phyloP scores from a whole-genome alignment of 495 filamentous ascomycete genomes.

The Aspergillus bertholletiae region DNA sequence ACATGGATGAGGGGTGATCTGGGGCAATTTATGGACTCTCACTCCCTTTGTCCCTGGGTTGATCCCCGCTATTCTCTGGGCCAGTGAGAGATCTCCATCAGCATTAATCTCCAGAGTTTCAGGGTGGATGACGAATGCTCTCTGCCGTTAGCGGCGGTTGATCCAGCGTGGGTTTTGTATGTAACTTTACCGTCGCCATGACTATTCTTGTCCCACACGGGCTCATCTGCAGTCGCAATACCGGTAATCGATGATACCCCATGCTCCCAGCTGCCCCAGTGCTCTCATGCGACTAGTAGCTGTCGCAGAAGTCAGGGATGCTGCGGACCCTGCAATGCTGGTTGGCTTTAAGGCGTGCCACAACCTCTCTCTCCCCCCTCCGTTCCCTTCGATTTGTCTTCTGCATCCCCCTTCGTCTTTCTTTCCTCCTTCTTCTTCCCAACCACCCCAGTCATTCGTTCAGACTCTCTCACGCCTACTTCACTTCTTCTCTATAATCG shows the following conservation, averaged over 20 bases:
- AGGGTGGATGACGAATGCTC: conserved; percentile 3
- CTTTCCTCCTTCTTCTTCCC: conserved; percentile 3
- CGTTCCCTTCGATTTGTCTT: background rate
- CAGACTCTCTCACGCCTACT: conserved; percentile 5
- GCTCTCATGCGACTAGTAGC: no score
- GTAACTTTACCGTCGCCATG: background rate
- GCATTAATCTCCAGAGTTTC: background rate
- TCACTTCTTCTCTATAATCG: no score
- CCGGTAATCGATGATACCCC: background rate
- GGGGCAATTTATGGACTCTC: background rate
- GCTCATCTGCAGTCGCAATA: background rate
- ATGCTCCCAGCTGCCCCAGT: background rate
- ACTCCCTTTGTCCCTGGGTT: background rate
- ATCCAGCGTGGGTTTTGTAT: background rate
- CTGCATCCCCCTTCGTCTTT: background rate
- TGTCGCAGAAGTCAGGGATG: no score
- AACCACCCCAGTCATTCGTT: conserved; percentile 22
- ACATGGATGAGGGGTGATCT: background rate
- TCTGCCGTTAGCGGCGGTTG: background rate
- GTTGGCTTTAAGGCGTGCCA: background rate
- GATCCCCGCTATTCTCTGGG: background rate
- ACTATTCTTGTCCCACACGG: background rate
- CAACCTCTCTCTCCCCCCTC: background rate
- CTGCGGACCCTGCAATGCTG: no score
- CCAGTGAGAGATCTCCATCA: background rate